Conservation (phyloP, 2,329 filamentous ascomycete species). For the Colletotrichum caudatum region DNA sequence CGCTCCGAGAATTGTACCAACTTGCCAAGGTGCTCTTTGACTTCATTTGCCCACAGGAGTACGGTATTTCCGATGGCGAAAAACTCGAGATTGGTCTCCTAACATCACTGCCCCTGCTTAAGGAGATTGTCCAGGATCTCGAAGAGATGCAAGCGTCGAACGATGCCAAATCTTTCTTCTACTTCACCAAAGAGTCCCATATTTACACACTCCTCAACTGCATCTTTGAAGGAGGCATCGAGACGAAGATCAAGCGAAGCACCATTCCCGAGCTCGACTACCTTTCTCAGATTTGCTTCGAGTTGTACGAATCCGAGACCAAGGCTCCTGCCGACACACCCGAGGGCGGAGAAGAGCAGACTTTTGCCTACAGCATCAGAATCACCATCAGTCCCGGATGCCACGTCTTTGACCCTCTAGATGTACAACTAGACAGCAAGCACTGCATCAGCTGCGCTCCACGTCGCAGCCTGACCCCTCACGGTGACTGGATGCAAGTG, state of each 20-base stretch:
- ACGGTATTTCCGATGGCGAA: conserved; percentile 93
- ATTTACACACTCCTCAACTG: conserved; percentile 99
- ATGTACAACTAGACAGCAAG: conserved; percentile 95
- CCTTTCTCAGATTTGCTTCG: conserved; percentile 96
- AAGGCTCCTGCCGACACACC: conserved; percentile 60
- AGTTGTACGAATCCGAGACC: conserved; percentile 95
- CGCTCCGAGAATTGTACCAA: conserved; percentile 91
- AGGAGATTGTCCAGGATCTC: conserved; percentile 96
- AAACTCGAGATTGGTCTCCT: conserved; percentile 98
- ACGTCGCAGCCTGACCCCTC: conserved; percentile 88
- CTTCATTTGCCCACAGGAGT: conserved; percentile 98
- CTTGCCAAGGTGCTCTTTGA: conserved; percentile 96
- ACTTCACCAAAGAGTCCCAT: conserved; percentile 99
- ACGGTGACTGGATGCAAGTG: conserved; percentile 96
- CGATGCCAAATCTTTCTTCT: conserved; percentile 95
- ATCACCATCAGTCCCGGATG: conserved; percentile 97
- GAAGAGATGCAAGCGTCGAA: conserved; percentile 97
- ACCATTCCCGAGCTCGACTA: conserved; percentile 98
- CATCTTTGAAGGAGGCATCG: conserved; percentile 95
- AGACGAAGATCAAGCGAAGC: conserved; percentile 95
- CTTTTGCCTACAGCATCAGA: conserved; percentile 94
- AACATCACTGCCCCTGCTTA: conserved; percentile 91
- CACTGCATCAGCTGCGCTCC: conserved; percentile 96
- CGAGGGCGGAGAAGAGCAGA: conserved; percentile 70
- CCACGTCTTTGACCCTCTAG: conserved; percentile 94